phyloP scores from a whole-genome alignment of 1,139 yeast genomes.

The Magnusiomyces fungicola region DNA sequence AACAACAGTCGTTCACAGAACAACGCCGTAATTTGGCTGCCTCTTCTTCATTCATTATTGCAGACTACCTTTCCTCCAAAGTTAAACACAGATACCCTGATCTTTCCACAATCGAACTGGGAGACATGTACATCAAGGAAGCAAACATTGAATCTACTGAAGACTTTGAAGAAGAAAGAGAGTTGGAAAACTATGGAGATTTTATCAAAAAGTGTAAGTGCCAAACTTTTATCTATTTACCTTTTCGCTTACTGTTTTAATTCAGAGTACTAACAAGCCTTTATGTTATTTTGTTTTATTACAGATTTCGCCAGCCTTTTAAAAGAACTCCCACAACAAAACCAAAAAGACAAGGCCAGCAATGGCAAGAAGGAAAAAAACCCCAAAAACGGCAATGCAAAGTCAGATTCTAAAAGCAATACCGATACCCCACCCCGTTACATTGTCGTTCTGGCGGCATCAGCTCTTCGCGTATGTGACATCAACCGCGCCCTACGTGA shows the following conservation, averaged over 20 bases:
- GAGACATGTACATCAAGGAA: conserved; percentile 46
- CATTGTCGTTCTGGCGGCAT: conserved; percentile 53
- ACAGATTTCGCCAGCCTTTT: background rate
- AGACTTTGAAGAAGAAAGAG: conserved; percentile 39
- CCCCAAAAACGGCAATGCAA: background rate
- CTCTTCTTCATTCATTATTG: conserved; percentile 48
- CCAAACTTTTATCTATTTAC: conserved; percentile 3
- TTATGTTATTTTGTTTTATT: background rate
- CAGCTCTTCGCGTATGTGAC: conserved; percentile 71
- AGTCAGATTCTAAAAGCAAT: no score
- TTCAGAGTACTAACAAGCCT: background rate
- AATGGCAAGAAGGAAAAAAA: background rate
- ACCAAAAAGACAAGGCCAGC: conserved; percentile 9
- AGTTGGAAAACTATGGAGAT: conserved; percentile 40
- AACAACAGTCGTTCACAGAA: conserved; percentile 51
- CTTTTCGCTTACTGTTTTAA: background rate
- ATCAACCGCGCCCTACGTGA: conserved; percentile 49
- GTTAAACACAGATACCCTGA: conserved; percentile 48
- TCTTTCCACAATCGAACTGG: conserved; percentile 54
- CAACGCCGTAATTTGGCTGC: conserved; percentile 45
- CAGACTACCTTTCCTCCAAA: conserved; percentile 51
- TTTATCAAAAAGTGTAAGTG: conserved; percentile 34
- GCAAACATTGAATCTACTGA: conserved; percentile 47
- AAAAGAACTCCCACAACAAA: conserved; percentile 2
- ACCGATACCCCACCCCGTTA: conserved; percentile 6